phyloP scores from a whole-genome alignment of 257 asterid species.

The Solanum rostratum region DNA sequence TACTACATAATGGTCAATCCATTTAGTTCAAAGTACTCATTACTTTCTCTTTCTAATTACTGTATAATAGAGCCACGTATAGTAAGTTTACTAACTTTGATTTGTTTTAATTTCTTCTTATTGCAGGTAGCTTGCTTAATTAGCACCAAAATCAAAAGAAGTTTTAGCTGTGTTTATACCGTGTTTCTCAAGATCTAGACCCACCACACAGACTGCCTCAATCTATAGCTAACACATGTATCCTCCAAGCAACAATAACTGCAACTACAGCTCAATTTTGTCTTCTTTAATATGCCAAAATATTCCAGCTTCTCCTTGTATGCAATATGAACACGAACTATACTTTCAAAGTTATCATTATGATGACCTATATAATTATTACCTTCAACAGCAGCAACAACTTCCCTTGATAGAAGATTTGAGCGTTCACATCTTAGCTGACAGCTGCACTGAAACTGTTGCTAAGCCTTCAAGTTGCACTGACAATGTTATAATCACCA shows the following conservation, averaged over 20 bases:
- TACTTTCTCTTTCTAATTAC: not conserved
- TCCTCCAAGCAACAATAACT: constrained; percentile 13
- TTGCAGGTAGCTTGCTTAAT: not conserved
- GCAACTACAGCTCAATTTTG: not conserved
- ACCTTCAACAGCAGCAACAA: not conserved
- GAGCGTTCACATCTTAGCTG: not conserved
- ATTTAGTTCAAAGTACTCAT: not conserved
- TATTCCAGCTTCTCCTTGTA: constrained; percentile 33
- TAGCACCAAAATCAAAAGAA: not conserved
- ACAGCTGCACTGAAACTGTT: not conserved
- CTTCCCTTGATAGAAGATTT: not conserved
- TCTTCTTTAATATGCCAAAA: constrained; percentile 3
- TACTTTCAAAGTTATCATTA: constrained; percentile 14
- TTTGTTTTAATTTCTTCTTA: not conserved
- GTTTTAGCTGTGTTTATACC: not conserved
- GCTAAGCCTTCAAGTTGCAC: not conserved
- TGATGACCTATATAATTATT: constrained; percentile 5
- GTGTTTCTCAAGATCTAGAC: constrained; percentile 10
- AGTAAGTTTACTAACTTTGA: not conserved
- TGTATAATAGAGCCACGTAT: not conserved
- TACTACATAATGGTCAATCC: not conserved
- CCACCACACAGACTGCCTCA: not conserved
- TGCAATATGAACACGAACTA: constrained; percentile 17
- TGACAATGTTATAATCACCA: not conserved
- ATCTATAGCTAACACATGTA: constrained; percentile 10